Percentiles rank a stretch among this genome's conserved stretches.
Conservation (phyloP, 225 moss, liverwort and hornwort genomes). For the Anthoceros angustus region DNA sequence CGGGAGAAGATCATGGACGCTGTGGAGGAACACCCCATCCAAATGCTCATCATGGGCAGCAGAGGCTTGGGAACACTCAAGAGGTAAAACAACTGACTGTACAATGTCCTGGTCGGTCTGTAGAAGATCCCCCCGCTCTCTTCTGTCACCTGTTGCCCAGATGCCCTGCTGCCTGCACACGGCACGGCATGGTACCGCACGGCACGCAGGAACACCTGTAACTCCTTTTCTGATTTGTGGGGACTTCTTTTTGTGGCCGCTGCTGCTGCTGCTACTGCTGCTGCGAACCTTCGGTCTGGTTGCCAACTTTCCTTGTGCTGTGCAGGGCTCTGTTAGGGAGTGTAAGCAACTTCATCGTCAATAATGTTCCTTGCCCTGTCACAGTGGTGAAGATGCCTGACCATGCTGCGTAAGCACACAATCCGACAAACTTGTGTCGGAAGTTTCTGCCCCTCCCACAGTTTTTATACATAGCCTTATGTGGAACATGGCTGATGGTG, state of each 20-base stretch:
- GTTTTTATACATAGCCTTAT: not conserved
- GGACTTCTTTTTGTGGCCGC: too few species aligned
- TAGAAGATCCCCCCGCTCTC: not conserved
- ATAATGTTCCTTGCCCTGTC: conserved; percentile 43
- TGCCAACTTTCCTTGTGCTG: not conserved
- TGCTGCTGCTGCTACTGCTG: too few species aligned
- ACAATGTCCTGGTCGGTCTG: not conserved
- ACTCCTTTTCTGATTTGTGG: too few species aligned
- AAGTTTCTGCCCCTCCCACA: not conserved
- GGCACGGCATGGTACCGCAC: too few species aligned
- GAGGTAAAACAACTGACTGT: conserved; percentile 20
- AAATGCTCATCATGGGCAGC: conserved; percentile 69
- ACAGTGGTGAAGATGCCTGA: conserved; percentile 46
- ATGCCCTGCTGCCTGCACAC: too few species aligned
- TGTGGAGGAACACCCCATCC: conserved; percentile 39
- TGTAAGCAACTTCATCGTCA: conserved; percentile 45
- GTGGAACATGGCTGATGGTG: too few species aligned
- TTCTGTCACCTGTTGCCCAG: not conserved
- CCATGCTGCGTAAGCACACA: conserved; percentile 5
- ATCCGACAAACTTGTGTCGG: not conserved
- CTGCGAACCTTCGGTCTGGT: too few species aligned
- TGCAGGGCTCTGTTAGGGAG: conserved; percentile 48
- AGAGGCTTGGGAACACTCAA: conserved; percentile 55
- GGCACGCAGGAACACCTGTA: too few species aligned
- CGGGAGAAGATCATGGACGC: conserved; percentile 43